A percentile compares a stretch with the other conserved stretches of the same genome.
phyloP scores from a whole-genome alignment of 2,329 filamentous ascomycete species.

The Pyrenophora graminea region DNA sequence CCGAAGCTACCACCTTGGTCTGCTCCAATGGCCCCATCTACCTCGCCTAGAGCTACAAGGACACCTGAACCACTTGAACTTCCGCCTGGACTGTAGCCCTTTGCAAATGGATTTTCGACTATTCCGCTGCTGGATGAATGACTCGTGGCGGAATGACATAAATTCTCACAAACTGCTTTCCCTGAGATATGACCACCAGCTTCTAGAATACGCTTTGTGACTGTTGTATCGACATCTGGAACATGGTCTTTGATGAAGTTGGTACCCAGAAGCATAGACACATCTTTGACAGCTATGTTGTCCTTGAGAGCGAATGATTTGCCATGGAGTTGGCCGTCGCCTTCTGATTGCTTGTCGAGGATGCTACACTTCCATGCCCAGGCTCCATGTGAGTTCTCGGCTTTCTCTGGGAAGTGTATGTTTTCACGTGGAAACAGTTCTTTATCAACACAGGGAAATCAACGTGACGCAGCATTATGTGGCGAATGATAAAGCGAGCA shows the following conservation, averaged over 20 bases:
- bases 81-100: slow-evolving; percentile 56
- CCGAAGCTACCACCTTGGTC: slow-evolving; percentile 56
- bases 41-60: slow-evolving; percentile 51
- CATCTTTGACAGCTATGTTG: slow-evolving; percentile 38
- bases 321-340: slow-evolving; percentile 41
- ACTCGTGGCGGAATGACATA: slow-evolving; percentile 39
- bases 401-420: slow-evolving; percentile 33
- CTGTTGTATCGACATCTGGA: slow-evolving; percentile 33
- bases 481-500: slow-evolving; percentile 11
- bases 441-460: slow-evolving; percentile 35
- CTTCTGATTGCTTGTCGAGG: slow-evolving; percentile 31
- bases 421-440: slow-evolving; percentile 42
- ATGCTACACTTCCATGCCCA: slow-evolving; percentile 52
- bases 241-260: slow-evolving; percentile 19
- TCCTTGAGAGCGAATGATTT: slow-evolving; percentile 42
- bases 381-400: slow-evolving; percentile 47
- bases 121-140: slow-evolving; percentile 47
- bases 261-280: slow-evolving; percentile 41
- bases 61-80: slow-evolving; percentile 56
- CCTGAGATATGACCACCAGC: slow-evolving; percentile 34
- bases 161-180: slow-evolving; percentile 41
- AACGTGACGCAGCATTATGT: slow-evolving; percentile 14
- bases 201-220: slow-evolving; percentile 36
- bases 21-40: slow-evolving; percentile 55
- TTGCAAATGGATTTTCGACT: slow-evolving; percentile 52